Evolutionary conservation across 2,329 filamentous ascomycete genomes (phyloP).

Genomic region (Whalleya microplaca): DNA sequence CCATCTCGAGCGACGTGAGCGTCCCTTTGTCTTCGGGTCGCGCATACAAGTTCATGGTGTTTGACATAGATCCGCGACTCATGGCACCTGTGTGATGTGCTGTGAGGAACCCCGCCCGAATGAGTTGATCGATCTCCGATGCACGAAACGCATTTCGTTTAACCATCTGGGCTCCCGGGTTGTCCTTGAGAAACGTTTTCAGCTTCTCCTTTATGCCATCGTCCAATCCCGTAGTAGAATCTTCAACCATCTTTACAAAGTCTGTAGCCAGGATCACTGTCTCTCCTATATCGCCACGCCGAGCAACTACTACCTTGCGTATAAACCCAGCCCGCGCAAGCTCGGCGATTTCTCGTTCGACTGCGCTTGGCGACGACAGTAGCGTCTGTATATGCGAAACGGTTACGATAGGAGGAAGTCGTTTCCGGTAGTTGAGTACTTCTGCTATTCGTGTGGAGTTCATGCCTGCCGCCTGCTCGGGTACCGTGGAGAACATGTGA

Average conservation of each 20-base stretch:
- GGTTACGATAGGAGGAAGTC: slow-evolving; percentile 67
- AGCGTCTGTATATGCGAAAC: slow-evolving; percentile 69
- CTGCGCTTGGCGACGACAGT: slow-evolving; percentile 62
- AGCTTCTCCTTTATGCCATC: slow-evolving; percentile 55
- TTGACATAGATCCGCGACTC: slow-evolving; percentile 36
- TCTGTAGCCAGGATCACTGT: slow-evolving; percentile 63
- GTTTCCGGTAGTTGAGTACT: slow-evolving; percentile 62
- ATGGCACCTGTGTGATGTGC: slow-evolving; percentile 43
- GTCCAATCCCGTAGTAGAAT: slow-evolving; percentile 40
- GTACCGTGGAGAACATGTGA: slow-evolving; percentile 68
- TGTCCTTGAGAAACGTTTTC: slow-evolving; percentile 50
- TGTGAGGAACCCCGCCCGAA: slow-evolving; percentile 70
- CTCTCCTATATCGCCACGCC: slow-evolving; percentile 65
- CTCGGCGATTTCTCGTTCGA: slow-evolving; percentile 69
- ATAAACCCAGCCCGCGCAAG: slow-evolving; percentile 60
- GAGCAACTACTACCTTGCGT: slow-evolving; percentile 65
- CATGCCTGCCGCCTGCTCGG: slow-evolving; percentile 62
- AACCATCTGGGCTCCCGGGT: slow-evolving; percentile 52
- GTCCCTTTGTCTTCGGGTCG: slow-evolving; percentile 59
- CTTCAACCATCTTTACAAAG: slow-evolving; percentile 53
- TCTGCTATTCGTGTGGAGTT: slow-evolving; percentile 65
- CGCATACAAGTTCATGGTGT: slow-evolving; percentile 45
- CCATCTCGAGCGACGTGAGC: slow-evolving; percentile 63
- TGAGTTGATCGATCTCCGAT: slow-evolving; percentile 50
- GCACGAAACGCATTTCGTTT: slow-evolving; percentile 32